A percentile compares a stretch with the other conserved stretches of the same genome.
Conservation (phyloP, 164 flowering plant species). For the Malania oleifera region DNA sequence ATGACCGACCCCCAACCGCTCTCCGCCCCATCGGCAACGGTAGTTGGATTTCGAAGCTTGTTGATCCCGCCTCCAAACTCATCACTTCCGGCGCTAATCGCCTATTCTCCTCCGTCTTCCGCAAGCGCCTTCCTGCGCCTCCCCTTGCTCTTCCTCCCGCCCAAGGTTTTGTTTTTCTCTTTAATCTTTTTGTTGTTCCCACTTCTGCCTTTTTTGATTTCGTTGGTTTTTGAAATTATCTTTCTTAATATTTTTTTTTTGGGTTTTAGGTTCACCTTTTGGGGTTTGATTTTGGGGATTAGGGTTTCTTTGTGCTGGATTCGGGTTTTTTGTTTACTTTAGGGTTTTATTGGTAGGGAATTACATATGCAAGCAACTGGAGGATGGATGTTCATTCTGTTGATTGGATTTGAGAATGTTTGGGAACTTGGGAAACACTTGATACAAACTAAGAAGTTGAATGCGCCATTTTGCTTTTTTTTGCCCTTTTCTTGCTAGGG, state of each 20-base stretch:
- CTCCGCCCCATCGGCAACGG: conserved; percentile 24
- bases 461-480: no score
- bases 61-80: conserved; percentile 77
- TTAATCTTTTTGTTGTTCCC: neutral
- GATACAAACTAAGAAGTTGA: no score
- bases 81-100: conserved; percentile 51
- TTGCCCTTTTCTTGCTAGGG: no score
- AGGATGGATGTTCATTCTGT: no score
- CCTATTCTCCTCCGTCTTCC: conserved; percentile 51
- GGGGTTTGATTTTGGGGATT: neutral
- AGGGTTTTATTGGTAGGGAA: neutral
- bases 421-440: no score
- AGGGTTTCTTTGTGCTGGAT: neutral
- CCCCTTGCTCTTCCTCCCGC: conserved; percentile 18
- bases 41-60: conserved; percentile 65
- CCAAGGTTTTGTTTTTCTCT: conserved; percentile 11
- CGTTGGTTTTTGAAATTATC: no score
- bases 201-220: neutral
- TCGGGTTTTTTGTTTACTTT: neutral
- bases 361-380: neutral
- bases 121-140: conserved; percentile 44
- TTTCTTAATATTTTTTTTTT: neutral
- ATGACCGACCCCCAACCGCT: conserved; percentile 61
- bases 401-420: no score
- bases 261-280: neutral